Evolutionary conservation across 2,329 filamentous ascomycete species (phyloP).

Genomic region (Geosmithia morbida): DNA sequence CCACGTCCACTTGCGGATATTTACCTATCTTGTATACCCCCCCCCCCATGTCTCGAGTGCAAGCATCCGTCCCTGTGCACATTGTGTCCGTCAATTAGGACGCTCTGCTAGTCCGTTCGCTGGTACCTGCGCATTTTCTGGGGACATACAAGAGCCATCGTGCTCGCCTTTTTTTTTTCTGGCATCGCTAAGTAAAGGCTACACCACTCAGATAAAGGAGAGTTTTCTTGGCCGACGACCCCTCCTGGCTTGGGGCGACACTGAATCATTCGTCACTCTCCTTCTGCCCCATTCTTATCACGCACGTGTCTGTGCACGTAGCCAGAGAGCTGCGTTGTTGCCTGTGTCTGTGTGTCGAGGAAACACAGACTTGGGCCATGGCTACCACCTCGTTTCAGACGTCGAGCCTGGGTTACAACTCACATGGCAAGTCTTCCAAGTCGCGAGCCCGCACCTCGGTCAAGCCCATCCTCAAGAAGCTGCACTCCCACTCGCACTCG

Average conservation of each 20-base stretch:
- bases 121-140: background rate
- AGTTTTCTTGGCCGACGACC: no score
- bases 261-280: background rate
- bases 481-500: constrained; percentile 27
- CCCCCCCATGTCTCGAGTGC: background rate
- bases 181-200: no score
- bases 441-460: constrained; percentile 31
- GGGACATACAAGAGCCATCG: background rate
- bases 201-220: no score
- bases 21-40: background rate
- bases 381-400: constrained; percentile 1
- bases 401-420: constrained; percentile 1
- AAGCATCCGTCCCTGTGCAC: background rate
- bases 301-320: background rate
- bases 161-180: no score
- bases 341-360: background rate
- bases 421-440: constrained; percentile 15
- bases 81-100: background rate
- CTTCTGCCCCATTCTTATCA: background rate
- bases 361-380: background rate
- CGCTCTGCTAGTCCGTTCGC: background rate
- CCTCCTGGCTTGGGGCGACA: no score
- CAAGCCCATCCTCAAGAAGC: constrained; percentile 49
- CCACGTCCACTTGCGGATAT: background rate
- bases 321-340: background rate